Percentiles rank a stretch among this genome's conserved stretches.
Evolutionary conservation across 495 filamentous ascomycete species (phyloP).

Genomic region (Aspergillus diversus): DNA sequence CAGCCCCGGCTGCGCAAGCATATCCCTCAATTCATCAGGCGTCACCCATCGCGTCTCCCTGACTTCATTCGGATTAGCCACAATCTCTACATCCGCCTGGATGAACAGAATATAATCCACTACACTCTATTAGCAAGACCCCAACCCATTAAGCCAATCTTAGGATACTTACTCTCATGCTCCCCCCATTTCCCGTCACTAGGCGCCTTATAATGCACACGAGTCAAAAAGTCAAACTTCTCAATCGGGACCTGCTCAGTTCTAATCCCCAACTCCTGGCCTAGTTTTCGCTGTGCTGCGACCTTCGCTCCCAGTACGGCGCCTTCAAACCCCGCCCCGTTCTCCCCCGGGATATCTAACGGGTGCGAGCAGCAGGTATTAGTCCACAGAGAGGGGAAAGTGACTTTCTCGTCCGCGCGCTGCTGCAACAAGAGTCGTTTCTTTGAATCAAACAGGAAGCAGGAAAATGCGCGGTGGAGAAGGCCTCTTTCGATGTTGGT

Average conservation of each 20-base stretch:
- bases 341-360: not conserved
- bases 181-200: constrained; percentile 1
- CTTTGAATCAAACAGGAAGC: constrained; percentile 1
- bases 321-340: not conserved
- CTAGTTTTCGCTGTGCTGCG: not conserved
- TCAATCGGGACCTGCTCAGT: not conserved
- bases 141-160: not conserved
- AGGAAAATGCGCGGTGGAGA: not conserved
- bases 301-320: not conserved
- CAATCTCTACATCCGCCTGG: not conserved
- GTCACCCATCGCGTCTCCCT: not conserved
- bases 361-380: constrained; percentile 8
- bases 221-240: not conserved
- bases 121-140: not conserved
- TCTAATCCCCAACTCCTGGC: constrained; percentile 5
- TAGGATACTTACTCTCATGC: not conserved
- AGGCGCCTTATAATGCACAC: not conserved
- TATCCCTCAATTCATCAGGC: not conserved
- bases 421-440: constrained; percentile 1
- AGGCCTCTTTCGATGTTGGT: constrained; percentile 3
- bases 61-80: not conserved
- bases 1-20: not conserved
- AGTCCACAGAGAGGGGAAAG: not conserved
- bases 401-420: not conserved
- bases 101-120: not conserved